A percentile compares a stretch with the other conserved stretches of the same genome.
Evolutionary conservation across 345 rosid species (phyloP).

Genomic region (Zanthoxylum bungeanum): DNA sequence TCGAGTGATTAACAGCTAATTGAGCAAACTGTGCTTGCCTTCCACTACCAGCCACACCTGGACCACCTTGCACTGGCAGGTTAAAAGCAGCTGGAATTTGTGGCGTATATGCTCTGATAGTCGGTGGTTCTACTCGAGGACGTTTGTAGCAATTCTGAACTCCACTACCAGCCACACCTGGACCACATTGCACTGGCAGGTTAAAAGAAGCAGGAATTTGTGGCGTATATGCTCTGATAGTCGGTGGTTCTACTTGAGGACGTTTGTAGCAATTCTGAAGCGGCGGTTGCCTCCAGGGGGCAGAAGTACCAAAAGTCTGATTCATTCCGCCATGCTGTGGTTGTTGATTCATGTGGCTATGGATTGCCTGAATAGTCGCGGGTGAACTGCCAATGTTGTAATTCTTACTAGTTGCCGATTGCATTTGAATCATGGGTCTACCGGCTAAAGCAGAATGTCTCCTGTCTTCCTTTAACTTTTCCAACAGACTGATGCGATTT

Average conservation of each 20-base stretch:
- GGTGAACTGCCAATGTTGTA: neutral
- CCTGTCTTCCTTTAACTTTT: constrained; percentile 10
- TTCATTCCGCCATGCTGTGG: neutral
- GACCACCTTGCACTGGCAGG: neutral
- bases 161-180: neutral
- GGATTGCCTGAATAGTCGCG: neutral
- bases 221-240: neutral
- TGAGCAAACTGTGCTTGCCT: neutral
- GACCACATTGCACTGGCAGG: too few species aligned
- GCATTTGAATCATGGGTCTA: neutral
- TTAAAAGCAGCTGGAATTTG: neutral
- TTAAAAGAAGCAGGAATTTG: neutral
- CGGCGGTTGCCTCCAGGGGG: neutral
- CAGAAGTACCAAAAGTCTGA: neutral
- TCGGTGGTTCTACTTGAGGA: constrained; percentile 9
- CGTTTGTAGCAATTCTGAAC: constrained; percentile 14
- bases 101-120: neutral
- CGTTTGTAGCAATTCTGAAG: constrained; percentile 16
- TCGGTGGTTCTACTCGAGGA: constrained; percentile 6
- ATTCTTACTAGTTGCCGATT: neutral
- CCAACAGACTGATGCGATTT: constrained; percentile 8
- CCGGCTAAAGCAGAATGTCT: neutral
- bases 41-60: neutral
- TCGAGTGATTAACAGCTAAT: neutral
- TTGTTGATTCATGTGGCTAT: neutral